These are phyloP conservation scores for Saturnispora diversa DNA, from an alignment of 805 yeast genomes.

Conservation along the genomic window DNA sequence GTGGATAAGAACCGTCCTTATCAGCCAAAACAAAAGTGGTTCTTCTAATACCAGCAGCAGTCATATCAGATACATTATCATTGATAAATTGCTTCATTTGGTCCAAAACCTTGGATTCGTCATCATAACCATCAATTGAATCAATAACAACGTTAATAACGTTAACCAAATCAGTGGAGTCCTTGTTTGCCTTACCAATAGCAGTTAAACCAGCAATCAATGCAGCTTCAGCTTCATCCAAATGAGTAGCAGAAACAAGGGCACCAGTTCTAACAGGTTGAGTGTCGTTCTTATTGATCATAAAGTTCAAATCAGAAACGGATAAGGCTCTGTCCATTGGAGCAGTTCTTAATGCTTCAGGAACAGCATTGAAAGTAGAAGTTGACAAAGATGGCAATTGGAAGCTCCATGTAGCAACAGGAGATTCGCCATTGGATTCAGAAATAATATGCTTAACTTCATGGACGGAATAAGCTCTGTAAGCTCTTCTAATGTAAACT, in stretches of 20 bases:
- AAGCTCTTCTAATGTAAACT: constrained; percentile 92
- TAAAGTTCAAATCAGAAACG: constrained; percentile 83
- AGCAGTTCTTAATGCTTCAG: constrained; percentile 30
- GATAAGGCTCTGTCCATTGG: constrained; percentile 79
- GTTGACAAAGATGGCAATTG: constrained; percentile 66
- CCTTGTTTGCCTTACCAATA: constrained; percentile 40
- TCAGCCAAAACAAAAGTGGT: constrained; percentile 84
- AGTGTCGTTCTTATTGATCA: constrained; percentile 60
- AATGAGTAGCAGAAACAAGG: constrained; percentile 67
- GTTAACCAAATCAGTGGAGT: constrained; percentile 48
- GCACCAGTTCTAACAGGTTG: constrained; percentile 78
- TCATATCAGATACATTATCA: constrained; percentile 62
- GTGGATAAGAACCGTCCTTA: constrained; percentile 81
- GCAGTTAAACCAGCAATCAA: constrained; percentile 66
- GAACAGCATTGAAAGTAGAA: constrained; percentile 68
- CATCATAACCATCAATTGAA: constrained; percentile 62
- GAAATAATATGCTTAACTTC: constrained; percentile 56
- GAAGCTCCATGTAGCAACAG: constrained; percentile 83
- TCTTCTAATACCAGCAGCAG: constrained; percentile 75
- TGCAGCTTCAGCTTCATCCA: constrained; percentile 86
- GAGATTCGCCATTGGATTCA: constrained; percentile 40
- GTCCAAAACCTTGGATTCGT: constrained; percentile 59
- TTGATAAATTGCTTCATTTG: constrained; percentile 59
- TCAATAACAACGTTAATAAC: constrained; percentile 76
- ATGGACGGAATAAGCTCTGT: constrained; percentile 88